phyloP scores from a whole-genome alignment of 73 alveolate genomes.

The Blepharisma japonicum region DNA sequence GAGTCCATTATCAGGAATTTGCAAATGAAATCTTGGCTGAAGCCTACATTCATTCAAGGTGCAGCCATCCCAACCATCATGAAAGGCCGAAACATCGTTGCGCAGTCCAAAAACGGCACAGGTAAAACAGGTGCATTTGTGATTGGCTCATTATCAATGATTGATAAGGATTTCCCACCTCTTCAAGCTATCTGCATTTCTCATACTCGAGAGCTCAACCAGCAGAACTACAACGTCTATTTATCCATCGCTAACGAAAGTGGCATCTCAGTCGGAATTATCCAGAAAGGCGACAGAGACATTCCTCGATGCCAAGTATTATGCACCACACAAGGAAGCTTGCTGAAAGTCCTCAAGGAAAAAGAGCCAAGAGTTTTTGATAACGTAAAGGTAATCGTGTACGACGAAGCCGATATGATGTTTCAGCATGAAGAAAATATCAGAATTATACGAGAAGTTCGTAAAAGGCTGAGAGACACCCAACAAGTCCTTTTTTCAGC shows the following conservation, averaged over 20 bases:
- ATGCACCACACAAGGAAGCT: neutral
- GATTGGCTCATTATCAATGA: constrained; percentile 37
- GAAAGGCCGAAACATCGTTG: constrained; percentile 73
- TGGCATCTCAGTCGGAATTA: constrained; percentile 6
- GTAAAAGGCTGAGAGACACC: neutral
- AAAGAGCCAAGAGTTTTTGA: neutral
- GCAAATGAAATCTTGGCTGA: constrained; percentile 32
- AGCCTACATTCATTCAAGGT: constrained; percentile 93
- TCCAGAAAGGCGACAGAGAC: neutral
- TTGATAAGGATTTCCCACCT: neutral
- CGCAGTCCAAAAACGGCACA: constrained; percentile 93
- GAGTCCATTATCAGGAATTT: neutral
- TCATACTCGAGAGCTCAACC: neutral
- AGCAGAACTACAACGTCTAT: neutral
- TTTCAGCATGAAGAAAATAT: neutral
- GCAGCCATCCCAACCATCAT: constrained; percentile 90
- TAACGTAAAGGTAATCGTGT: neutral
- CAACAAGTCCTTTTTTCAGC: constrained; percentile 23
- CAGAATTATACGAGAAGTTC: neutral
- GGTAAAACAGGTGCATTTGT: constrained; percentile 71
- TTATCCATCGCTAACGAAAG: neutral
- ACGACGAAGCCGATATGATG: neutral
- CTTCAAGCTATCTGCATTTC: neutral
- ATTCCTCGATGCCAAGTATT: constrained; percentile 2
- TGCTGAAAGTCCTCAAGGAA: neutral